Evolutionary conservation across 148 eudicot genomes (phyloP).

Genomic region (Dianthus caryophyllus): DNA sequence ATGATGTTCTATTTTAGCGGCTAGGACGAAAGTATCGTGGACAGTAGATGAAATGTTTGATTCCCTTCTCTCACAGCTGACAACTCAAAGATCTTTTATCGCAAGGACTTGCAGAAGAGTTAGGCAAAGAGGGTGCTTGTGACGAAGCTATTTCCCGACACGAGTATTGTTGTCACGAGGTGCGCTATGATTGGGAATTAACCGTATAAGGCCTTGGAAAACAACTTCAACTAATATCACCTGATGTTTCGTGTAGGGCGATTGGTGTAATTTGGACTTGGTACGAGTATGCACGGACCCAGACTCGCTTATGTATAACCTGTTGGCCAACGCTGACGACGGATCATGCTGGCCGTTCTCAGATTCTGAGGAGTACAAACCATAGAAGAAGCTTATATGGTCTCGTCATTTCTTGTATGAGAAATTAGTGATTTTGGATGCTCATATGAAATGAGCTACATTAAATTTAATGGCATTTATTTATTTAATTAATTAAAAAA

Average conservation of each 20-base stretch:
- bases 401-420: not conserved
- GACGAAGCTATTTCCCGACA: constrained; percentile 80
- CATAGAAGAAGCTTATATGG: not conserved
- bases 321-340: constrained; percentile 78
- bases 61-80: too few relatives aligned
- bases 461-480: too few relatives aligned
- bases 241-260: constrained; percentile 59
- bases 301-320: constrained; percentile 46
- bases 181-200: constrained; percentile 70
- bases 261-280: constrained; percentile 73
- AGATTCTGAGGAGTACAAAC: constrained; percentile 43
- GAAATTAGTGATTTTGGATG: constrained; percentile 24
- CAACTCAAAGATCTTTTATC: too few relatives aligned
- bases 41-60: too few relatives aligned
- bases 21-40: too few relatives aligned
- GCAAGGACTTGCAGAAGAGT: constrained; percentile 81
- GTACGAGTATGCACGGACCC: constrained; percentile 83
- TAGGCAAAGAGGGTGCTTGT: constrained; percentile 89
- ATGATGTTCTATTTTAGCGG: too few relatives aligned
- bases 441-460: too few relatives aligned
- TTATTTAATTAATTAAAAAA: too few relatives aligned
- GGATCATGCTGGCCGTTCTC: constrained; percentile 71
- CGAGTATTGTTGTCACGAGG: constrained; percentile 50
- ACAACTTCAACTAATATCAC: too few relatives aligned
- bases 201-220: too few relatives aligned